A percentile compares a stretch with the other conserved stretches of the same genome.
phyloP scores from a whole-genome alignment of 2,329 filamentous ascomycete genomes.

The Huntiella omanensis region DNA sequence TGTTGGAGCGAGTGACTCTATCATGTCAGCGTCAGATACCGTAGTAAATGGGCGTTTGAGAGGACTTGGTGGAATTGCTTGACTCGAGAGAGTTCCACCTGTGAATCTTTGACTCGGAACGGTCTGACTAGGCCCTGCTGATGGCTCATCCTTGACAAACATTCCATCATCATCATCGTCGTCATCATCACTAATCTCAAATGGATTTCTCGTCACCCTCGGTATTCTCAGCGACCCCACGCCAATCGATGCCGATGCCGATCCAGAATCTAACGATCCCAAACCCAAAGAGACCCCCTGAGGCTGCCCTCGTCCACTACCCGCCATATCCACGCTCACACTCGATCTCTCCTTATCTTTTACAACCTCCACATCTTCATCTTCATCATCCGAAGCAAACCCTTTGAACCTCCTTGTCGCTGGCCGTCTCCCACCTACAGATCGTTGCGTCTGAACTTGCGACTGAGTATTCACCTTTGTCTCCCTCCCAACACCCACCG shows the following conservation, averaged over 20 bases:
- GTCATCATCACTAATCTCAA: neutral
- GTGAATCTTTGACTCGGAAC: constrained; percentile 10
- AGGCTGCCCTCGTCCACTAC: neutral
- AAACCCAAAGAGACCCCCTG: neutral
- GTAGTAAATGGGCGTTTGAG: constrained; percentile 26
- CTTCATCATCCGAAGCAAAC: constrained; percentile 37
- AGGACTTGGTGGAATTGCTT: constrained; percentile 16
- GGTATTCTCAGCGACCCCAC: constrained; percentile 2
- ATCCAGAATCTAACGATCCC: neutral
- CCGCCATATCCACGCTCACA: neutral
- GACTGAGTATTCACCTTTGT: neutral
- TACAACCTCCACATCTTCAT: constrained; percentile 18
- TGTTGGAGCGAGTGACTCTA: constrained; percentile 58
- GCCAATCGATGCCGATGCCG: constrained; percentile 9
- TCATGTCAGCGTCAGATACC: constrained; percentile 29
- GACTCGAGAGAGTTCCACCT: neutral
- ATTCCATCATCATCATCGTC: constrained; percentile 26
- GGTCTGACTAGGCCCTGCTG: constrained; percentile 12
- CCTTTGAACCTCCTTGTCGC: constrained; percentile 48
- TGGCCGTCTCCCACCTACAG: constrained; percentile 21
- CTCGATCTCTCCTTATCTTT: neutral
- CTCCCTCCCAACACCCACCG: neutral
- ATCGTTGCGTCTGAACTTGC: neutral
- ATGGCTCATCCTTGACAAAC: constrained; percentile 35
- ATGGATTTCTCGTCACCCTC: neutral